These are phyloP conservation scores for Tubosaeta sp. DNA, from an alignment of 768 basidiomycete species.

Conservation along the genomic window DNA sequence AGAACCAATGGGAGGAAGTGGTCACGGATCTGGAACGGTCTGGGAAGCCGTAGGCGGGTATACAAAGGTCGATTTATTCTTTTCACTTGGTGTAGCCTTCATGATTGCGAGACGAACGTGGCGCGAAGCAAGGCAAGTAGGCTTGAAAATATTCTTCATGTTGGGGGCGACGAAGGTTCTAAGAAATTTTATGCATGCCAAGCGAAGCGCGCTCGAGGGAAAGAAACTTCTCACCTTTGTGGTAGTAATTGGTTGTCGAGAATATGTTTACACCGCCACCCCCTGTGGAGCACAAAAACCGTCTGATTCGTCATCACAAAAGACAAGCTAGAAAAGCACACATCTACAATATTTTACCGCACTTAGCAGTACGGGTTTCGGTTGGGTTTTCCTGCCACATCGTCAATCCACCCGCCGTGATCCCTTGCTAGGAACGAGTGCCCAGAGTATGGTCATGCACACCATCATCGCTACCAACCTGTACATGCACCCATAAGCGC, in stretches of 20 bases:
- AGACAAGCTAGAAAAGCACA: not conserved
- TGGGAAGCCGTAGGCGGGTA: too few relatives aligned
- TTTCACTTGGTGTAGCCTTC: too few relatives aligned
- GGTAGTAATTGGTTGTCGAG: not conserved
- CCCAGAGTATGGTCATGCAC: slow-evolving; percentile 40
- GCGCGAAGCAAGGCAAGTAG: too few relatives aligned
- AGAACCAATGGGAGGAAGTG: too few relatives aligned
- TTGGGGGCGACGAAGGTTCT: too few relatives aligned
- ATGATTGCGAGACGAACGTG: not conserved
- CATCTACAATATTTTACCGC: not conserved
- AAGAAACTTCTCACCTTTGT: too few relatives aligned
- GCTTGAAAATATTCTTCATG: too few relatives aligned
- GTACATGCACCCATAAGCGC: not conserved
- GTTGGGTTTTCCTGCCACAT: not conserved
- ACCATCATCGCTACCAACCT: slow-evolving; percentile 40
- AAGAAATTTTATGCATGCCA: too few relatives aligned
- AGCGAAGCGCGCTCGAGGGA: too few relatives aligned
- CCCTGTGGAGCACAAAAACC: not conserved
- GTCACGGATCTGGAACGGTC: too few relatives aligned
- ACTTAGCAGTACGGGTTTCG: not conserved
- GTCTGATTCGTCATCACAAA: too few relatives aligned
- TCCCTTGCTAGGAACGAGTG: slow-evolving; percentile 33
- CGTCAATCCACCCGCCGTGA: slow-evolving; percentile 17
- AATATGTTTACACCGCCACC: not conserved
- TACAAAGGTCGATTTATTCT: too few relatives aligned